Percentiles rank a stretch among this genome's conserved stretches.
phyloP scores from a whole-genome alignment of 129 eudicot genomes.

The Lactuca sativa region DNA sequence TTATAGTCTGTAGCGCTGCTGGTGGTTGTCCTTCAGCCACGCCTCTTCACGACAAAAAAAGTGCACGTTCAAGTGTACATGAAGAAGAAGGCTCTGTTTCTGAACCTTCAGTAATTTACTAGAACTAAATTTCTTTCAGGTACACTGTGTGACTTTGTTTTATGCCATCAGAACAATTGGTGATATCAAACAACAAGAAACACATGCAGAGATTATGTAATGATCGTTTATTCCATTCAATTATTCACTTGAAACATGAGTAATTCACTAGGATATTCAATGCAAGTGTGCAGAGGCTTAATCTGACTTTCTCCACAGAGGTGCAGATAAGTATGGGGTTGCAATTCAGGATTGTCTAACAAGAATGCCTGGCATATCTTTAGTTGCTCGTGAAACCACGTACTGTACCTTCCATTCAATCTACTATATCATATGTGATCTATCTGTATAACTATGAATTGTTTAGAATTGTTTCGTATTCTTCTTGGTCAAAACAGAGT shows the following conservation, averaged over 20 bases:
- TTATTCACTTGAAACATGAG: slow-evolving; percentile 19
- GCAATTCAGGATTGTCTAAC: slow-evolving; percentile 35
- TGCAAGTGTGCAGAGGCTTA: slow-evolving; percentile 46
- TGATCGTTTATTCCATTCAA: slow-evolving; percentile 18
- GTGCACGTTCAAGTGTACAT: slow-evolving; percentile 61
- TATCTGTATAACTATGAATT: slow-evolving; percentile 16
- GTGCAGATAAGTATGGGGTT: slow-evolving; percentile 38
- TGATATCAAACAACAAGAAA: background rate
- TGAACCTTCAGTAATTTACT: background rate
- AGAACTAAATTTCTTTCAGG: background rate
- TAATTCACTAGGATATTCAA: slow-evolving; percentile 25
- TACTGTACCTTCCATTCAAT: slow-evolving; percentile 41
- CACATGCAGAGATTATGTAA: slow-evolving; percentile 20
- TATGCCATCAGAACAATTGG: background rate
- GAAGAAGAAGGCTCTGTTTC: slow-evolving; percentile 47
- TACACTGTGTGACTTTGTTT: too few species aligned
- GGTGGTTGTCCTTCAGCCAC: too few species aligned
- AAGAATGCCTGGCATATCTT: slow-evolving; percentile 98
- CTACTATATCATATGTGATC: background rate
- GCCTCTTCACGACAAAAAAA: slow-evolving; percentile 17
- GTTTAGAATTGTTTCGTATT: slow-evolving; percentile 7
- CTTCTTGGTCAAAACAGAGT: too few species aligned
- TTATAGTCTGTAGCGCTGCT: too few species aligned
- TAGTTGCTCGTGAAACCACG: slow-evolving; percentile 83
- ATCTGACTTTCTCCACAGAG: slow-evolving; percentile 20